Evolutionary conservation across 257 asterid species (phyloP), one percentile per base, ranked within the genome.

Genomic region (Solanum peruvianum): DNA sequence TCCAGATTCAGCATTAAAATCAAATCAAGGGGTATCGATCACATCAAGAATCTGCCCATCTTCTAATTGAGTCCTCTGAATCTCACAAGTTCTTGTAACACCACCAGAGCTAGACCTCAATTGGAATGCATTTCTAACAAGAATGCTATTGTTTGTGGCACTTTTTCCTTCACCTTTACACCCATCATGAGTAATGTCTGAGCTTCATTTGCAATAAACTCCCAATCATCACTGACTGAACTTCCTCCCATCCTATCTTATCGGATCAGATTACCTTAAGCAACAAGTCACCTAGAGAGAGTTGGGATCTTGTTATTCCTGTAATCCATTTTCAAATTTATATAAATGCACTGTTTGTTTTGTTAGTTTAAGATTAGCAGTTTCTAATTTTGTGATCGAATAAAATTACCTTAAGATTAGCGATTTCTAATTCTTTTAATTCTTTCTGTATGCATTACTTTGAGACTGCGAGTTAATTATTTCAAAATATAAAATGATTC

Each of bases 11-110:
- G 67, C 92, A 25, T 89, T 80, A 86, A 87, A 83, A 88, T 95
- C 98, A 89, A 95, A 64, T 5, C 99, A 97, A 2, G 98, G 99
- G 20, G 98, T 95, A 90, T 95, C 99, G 11, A 95, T 93, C 84
- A 96, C 97, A 84, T 93, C 93, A n/a, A 95, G 91, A 80, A 88
- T 93, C 84, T 71, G 89, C n/a, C 97, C 97, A 75, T 93, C 96
- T 39, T 90, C 91, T 49, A 92, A 87, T 2, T 89, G 89, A 37
- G 95, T 91, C 25, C 39, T 87, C 83, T 87, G 95, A 88, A 92
- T 86, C 91, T 95, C 97, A 89, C 98, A 92, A 21, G 93, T 93
- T 86, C 91, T 95, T 14, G 98, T 95, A 77, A 96, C 99, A 62
- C 98, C 98, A 86, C 94, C 91, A 44, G 94, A 92, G 92, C 95